These are phyloP conservation scores for Pterocarpus macrocarpus DNA, from an alignment of 306 rosid species.

Conservation along the genomic window DNA sequence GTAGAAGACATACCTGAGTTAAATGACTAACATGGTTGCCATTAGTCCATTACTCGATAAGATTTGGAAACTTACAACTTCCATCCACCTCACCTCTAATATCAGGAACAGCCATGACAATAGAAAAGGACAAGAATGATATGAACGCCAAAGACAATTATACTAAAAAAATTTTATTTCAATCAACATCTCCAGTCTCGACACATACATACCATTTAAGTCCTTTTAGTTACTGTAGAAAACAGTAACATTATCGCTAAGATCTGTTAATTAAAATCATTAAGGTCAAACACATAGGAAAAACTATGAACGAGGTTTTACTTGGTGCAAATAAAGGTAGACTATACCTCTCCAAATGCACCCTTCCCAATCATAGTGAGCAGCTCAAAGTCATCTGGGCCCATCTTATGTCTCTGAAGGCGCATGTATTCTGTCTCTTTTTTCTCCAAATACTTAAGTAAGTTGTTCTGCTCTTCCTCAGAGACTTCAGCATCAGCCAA, in stretches of 20 bases:
- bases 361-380: constrained; percentile 91
- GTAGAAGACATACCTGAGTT: constrained; percentile 21
- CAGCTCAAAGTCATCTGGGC: constrained; percentile 88
- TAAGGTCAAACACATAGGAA: constrained; percentile 8
- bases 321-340: constrained; percentile 31
- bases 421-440: constrained; percentile 95
- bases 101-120: constrained; percentile 4
- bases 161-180: constrained; percentile 12
- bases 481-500: constrained; percentile 95
- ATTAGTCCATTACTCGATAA: neutral
- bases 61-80: neutral
- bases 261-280: constrained; percentile 9
- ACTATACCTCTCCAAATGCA: constrained; percentile 90
- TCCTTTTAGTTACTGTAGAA: constrained; percentile 22
- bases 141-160: neutral
- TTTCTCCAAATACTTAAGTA: constrained; percentile 77
- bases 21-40: neutral
- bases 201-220: constrained; percentile 33
- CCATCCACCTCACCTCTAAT: constrained; percentile 3
- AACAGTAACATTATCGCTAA: constrained; percentile 31
- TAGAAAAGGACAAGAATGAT: constrained; percentile 15
- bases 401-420: constrained; percentile 86
- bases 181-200: constrained; percentile 19
- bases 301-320: constrained; percentile 7
- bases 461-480: constrained; percentile 81